Base-by-base conservation (phyloP, 2,329 filamentous ascomycete genomes). In the Hymenoscyphus fructigenus region DNA sequence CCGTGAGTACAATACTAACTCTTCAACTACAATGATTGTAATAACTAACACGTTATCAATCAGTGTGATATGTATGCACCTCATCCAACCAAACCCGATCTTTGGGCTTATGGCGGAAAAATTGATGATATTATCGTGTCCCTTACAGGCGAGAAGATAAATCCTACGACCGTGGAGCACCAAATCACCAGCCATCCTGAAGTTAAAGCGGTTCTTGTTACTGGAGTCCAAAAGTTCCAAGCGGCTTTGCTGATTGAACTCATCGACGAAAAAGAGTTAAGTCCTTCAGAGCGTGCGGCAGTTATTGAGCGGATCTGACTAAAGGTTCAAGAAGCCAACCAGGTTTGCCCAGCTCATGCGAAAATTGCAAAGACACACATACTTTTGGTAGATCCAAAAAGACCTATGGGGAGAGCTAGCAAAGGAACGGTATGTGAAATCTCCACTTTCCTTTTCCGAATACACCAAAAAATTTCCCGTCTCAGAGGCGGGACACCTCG, bases 81-180 rank as follows among this genome's bases (percentile, higher is more conserved):
- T 17, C 79, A 81, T 64, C 77, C 79, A 0, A 73, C 69, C 2
- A 76, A 77, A 17, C 66, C 71, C 0, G 65, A 70, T 36, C 69
- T 76, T 1, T 81, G 77, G 76, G 72, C 69, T 6, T 79, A 73
- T 60, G 44, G 71, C 17, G 79, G 78, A 7, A 72, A 79, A 12
- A 65, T 68, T 15, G 79, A 82, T 60, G 79, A 82, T 68, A 75
- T 80, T n/a, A 77, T 81, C 36, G 77, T 80, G 10, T 56, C 32
- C 1, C 75, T 74, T 29, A 80, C 78, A 55, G 79, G 79, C 2
- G 78, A 80, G 61, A 82, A 80, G 64, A 75, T 79, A 50, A 80
- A 81, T 38, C 79, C 80, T 0, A 68, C 77, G 5, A 69, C 68
- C 0, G 76, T 79, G 74, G 78, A 81, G 65, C 69, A 68, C 28